phyloP scores from a whole-genome alignment of 768 basidiomycete genomes.

The Lactarius trivialis region DNA sequence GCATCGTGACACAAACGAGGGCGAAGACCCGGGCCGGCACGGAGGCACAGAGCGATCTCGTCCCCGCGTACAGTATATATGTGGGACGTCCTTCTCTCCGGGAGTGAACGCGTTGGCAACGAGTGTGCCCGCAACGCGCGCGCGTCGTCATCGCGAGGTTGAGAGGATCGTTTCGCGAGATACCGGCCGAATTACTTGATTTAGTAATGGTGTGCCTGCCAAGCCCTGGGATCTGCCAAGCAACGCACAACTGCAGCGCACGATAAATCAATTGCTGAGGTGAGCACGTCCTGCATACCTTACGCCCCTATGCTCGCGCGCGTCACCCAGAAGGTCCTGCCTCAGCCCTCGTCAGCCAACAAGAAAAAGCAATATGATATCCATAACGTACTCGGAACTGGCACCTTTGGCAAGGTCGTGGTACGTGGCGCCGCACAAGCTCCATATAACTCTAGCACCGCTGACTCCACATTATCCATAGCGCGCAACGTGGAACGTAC shows the following conservation, averaged over 20 bases:
- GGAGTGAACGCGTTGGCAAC: not conserved
- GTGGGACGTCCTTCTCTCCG: not conserved
- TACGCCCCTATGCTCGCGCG: conserved; percentile 8
- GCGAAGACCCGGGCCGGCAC: not conserved
- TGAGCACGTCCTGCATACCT: not conserved
- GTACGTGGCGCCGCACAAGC: conserved; percentile 38
- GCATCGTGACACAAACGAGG: too few species aligned
- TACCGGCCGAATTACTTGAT: not conserved
- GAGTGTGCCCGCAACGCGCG: not conserved
- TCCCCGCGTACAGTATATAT: too few species aligned
- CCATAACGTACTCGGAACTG: conserved; percentile 67
- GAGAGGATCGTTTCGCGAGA: not conserved
- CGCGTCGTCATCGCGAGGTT: too few species aligned
- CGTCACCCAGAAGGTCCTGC: conserved; percentile 54
- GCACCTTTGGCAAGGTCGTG: conserved; percentile 89
- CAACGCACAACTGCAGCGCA: not conserved
- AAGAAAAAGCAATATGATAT: conserved; percentile 83
- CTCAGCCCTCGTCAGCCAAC: conserved; percentile 76
- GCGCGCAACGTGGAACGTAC: conserved; percentile 76
- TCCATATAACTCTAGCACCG: not conserved
- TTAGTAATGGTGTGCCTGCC: too few species aligned
- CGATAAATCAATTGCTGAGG: too few species aligned
- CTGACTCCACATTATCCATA: conserved; percentile 27
- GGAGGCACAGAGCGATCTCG: not conserved
- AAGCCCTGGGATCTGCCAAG: not conserved